A percentile compares a stretch with the other conserved stretches of the same genome.
Conservation (phyloP, 2,329 filamentous ascomycete species). For the Septoria petroselini region DNA sequence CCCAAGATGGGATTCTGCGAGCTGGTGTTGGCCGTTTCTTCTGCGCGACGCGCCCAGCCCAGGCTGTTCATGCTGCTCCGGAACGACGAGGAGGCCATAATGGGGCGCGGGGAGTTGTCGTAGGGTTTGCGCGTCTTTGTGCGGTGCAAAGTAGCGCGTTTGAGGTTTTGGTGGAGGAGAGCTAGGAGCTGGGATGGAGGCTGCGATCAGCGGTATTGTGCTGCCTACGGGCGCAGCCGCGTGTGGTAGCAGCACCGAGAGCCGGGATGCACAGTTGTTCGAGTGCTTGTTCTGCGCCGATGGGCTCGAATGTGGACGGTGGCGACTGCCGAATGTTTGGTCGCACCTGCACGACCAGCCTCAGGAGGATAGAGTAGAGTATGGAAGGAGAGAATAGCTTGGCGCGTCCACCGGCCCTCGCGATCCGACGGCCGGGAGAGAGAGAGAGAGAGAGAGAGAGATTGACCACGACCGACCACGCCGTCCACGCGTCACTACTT, state of each 20-base stretch:
- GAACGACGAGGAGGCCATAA: constrained; percentile 85
- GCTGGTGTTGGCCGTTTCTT: constrained; percentile 73
- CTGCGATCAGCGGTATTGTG: constrained; percentile 28
- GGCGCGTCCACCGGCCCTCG: too few species aligned
- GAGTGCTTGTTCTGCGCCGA: constrained; percentile 1
- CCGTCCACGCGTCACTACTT: not conserved
- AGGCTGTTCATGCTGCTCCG: constrained; percentile 91
- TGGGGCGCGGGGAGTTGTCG: constrained; percentile 19
- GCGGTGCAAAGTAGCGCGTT: constrained; percentile 23
- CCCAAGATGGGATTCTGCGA: constrained; percentile 73
- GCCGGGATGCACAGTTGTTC: constrained; percentile 25
- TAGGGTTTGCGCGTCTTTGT: constrained; percentile 19
- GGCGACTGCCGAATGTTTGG: constrained; percentile 10
- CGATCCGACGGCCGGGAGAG: too few species aligned
- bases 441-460: not conserved
- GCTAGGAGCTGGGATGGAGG: constrained; percentile 17
- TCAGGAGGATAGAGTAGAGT: not conserved
- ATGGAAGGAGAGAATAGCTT: too few species aligned
- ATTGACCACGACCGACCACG: not conserved
- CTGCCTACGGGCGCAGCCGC: constrained; percentile 30
- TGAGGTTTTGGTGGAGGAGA: constrained; percentile 18
- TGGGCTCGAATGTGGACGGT: constrained; percentile 13
- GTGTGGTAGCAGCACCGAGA: constrained; percentile 24
- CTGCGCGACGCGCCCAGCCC: constrained; percentile 80
- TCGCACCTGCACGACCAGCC: constrained; percentile 1